phyloP scores from a whole-genome alignment of 2,329 filamentous ascomycete genomes.

The Rhinocladiella similis region DNA sequence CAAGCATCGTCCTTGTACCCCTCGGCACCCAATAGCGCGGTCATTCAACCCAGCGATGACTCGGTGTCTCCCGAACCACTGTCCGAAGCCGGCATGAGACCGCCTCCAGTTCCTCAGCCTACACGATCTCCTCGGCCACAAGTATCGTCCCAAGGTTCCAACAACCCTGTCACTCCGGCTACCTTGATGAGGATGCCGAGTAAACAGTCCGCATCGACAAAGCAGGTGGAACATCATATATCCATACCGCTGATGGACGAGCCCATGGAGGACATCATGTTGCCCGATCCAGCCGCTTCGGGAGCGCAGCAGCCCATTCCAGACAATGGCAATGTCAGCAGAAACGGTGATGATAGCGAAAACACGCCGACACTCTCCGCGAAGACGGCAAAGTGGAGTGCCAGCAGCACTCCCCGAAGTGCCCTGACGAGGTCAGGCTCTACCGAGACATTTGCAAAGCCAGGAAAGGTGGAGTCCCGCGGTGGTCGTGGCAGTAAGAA shows the following conservation, averaged over 20 bases:
- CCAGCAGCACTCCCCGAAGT: conserved; percentile 44
- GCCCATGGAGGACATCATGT: conserved; percentile 64
- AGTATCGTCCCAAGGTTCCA: conserved; percentile 29
- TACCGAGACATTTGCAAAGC: conserved; percentile 38
- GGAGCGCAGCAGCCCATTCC: conserved; percentile 50
- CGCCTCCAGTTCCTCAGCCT: conserved; percentile 44
- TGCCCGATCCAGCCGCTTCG: conserved; percentile 70
- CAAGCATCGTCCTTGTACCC: conserved; percentile 36
- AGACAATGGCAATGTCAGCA: conserved; percentile 51
- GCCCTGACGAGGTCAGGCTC: conserved; percentile 34
- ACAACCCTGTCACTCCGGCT: conserved; percentile 77
- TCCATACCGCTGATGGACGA: conserved; percentile 47
- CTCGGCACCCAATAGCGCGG: conserved; percentile 26
- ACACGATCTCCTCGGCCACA: conserved; percentile 39
- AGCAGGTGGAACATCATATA: conserved; percentile 38
- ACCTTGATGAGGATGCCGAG: conserved; percentile 77
- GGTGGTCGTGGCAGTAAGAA: conserved; percentile 62
- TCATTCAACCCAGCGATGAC: conserved; percentile 39
- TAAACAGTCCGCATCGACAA: conserved; percentile 38
- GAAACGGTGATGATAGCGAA: conserved; percentile 43
- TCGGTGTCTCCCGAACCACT: conserved; percentile 52
- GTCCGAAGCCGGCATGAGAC: conserved; percentile 52
- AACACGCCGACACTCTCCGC: conserved; percentile 64
- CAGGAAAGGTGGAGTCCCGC: conserved; percentile 23
- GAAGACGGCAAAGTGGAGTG: conserved; percentile 61